A percentile compares a stretch with the other conserved stretches of the same genome.
These are phyloP conservation scores for Eucalyptus sideroxylon DNA, from an alignment of 345 rosid genomes.

Conservation along the genomic window DNA sequence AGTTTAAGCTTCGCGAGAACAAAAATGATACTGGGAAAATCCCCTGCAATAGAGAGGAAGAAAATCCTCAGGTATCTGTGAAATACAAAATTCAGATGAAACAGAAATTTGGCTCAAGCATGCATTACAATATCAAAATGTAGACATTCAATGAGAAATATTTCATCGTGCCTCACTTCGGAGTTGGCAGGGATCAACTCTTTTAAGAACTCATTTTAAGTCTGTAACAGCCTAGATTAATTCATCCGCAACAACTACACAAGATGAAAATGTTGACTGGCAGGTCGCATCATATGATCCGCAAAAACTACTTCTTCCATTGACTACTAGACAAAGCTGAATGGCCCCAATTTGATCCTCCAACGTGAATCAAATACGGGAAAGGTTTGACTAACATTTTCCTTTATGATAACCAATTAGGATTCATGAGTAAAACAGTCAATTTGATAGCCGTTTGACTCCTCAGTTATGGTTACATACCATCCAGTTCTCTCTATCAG, in stretches of 20 bases:
- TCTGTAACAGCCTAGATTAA: background rate
- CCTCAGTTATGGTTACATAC: slow-evolving; percentile 8
- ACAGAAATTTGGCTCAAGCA: background rate
- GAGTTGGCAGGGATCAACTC: background rate
- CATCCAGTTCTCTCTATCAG: slow-evolving; percentile 50
- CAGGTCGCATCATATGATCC: background rate
- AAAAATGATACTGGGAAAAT: slow-evolving; percentile 63
- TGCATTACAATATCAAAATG: background rate
- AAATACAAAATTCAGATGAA: background rate
- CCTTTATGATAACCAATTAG: background rate
- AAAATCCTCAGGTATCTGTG: background rate
- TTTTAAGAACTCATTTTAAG: background rate
- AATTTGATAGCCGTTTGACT: background rate
- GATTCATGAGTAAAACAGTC: background rate
- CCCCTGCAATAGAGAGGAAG: slow-evolving; percentile 24
- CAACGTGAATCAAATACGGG: background rate
- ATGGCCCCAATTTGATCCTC: background rate
- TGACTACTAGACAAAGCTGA: background rate
- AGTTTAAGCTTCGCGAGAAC: slow-evolving; percentile 62
- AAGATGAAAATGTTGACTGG: background rate
- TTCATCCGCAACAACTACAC: background rate
- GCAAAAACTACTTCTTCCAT: background rate
- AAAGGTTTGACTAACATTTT: background rate
- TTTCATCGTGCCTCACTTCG: background rate
- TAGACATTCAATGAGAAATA: background rate